Conservation (phyloP, 2,329 filamentous ascomycete species). For the Akanthomyces dipterigenus region DNA sequence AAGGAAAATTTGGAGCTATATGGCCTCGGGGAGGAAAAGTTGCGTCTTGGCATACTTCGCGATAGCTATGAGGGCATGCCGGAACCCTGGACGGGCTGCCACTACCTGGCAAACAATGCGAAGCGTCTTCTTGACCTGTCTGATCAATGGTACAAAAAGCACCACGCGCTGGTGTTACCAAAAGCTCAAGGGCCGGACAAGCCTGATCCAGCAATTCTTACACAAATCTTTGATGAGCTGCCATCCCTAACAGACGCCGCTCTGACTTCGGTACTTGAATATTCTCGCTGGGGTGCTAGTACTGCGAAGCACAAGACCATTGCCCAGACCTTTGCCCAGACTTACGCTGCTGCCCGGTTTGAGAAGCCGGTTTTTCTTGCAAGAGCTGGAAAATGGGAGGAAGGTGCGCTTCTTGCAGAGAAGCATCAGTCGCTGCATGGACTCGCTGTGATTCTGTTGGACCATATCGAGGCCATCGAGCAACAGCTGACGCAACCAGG, state of each 20-base stretch:
- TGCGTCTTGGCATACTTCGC: slow-evolving; percentile 58
- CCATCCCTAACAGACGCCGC: slow-evolving; percentile 49
- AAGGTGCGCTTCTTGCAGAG: slow-evolving; percentile 51
- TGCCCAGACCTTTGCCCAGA: slow-evolving; percentile 39
- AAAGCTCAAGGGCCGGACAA: slow-evolving; percentile 25
- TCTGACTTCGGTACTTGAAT: slow-evolving; percentile 47
- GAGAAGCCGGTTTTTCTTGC: slow-evolving; percentile 48
- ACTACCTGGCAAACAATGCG: slow-evolving; percentile 53
- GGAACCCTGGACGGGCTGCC: slow-evolving; percentile 79
- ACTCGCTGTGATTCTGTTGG: slow-evolving; percentile 49
- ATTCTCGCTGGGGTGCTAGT: slow-evolving; percentile 42
- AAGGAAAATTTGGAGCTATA: slow-evolving; percentile 62
- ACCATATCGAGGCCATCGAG: slow-evolving; percentile 40
- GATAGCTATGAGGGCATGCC: slow-evolving; percentile 62
- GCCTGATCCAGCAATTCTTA: slow-evolving; percentile 35
- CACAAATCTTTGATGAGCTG: slow-evolving; percentile 40
- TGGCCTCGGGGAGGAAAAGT: slow-evolving; percentile 60
- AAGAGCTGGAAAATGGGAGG: slow-evolving; percentile 49
- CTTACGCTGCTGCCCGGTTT: slow-evolving; percentile 44
- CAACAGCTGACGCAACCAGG: slow-evolving; percentile 21
- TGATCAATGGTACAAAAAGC: slow-evolving; percentile 46
- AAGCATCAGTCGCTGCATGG: slow-evolving; percentile 49
- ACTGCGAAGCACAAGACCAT: slow-evolving; percentile 37
- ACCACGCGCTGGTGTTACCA: slow-evolving; percentile 26
- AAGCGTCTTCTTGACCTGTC: slow-evolving; percentile 54